These are phyloP conservation scores for Metrosideros polymorpha DNA, from an alignment of 441 rosid genomes.

Conservation along the genomic window DNA sequence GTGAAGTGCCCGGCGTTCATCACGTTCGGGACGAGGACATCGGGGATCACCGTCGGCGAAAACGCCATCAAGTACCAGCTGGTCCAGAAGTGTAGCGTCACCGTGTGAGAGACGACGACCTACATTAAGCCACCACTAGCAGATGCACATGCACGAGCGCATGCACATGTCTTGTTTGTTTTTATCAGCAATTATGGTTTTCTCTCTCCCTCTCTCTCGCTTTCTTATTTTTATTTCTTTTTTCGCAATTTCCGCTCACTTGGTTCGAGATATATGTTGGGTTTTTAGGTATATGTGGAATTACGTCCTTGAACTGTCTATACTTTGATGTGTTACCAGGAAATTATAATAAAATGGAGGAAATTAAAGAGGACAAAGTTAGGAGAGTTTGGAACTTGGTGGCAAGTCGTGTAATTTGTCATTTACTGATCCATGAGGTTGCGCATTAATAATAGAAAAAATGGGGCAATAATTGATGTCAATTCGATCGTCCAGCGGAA, in stretches of 20 bases:
- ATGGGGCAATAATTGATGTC: not conserved
- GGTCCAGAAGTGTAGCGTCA: not conserved
- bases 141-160: not conserved
- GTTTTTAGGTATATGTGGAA: not conserved
- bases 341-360: not conserved
- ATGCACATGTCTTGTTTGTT: not conserved
- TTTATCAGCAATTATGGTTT: not conserved
- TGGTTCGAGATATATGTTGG: not conserved
- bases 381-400: not conserved
- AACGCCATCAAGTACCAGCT: not conserved
- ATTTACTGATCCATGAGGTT: not conserved
- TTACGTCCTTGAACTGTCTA: not conserved
- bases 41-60: not conserved
- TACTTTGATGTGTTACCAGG: not conserved
- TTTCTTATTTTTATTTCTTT: not conserved
- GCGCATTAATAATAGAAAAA: not conserved
- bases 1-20: conserved; percentile 5
- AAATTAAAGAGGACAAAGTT: not conserved
- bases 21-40: not conserved
- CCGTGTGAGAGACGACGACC: not conserved
- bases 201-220: not conserved
- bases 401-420: not conserved
- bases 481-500: not conserved
- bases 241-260: not conserved
- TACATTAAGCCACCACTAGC: not conserved